These are phyloP conservation scores for Neurospora tetraspora DNA, from an alignment of 495 filamentous ascomycete species.

Conservation along the genomic window DNA sequence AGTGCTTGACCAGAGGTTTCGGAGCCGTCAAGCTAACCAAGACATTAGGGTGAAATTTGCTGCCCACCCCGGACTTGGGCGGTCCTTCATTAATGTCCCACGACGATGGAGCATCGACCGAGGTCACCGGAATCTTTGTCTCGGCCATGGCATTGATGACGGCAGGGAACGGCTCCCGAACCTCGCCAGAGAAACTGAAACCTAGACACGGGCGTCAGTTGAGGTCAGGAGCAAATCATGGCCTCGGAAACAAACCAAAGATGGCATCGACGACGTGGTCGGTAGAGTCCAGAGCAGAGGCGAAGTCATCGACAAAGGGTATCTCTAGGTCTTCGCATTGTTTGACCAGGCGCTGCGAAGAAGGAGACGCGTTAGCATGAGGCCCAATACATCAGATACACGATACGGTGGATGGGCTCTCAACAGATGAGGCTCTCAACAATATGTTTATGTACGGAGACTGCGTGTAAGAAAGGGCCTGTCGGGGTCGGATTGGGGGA, in stretches of 20 bases:
- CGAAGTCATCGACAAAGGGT: constrained; percentile 78
- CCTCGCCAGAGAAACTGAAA: constrained; percentile 87
- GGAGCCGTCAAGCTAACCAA: constrained; percentile 88
- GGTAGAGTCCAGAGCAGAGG: constrained; percentile 48
- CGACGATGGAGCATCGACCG: constrained; percentile 84
- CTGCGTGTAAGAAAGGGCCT: not conserved
- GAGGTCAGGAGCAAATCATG: not conserved
- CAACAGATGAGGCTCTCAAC: not conserved
- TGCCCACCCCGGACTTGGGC: constrained; percentile 65
- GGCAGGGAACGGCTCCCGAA: constrained; percentile 78
- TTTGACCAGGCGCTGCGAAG: constrained; percentile 58
- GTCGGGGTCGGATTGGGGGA: not conserved
- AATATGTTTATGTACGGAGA: not conserved
- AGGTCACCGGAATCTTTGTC: constrained; percentile 65
- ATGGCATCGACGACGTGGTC: constrained; percentile 88
- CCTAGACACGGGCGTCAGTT: constrained; percentile 32
- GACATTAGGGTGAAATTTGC: constrained; percentile 64
- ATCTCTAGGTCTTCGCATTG: constrained; percentile 76
- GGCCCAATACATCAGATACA: not conserved
- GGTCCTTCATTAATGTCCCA: constrained; percentile 90
- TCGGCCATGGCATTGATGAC: constrained; percentile 69
- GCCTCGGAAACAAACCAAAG: constrained; percentile 51
- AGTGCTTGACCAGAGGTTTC: constrained; percentile 82
- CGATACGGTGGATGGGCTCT: not conserved
- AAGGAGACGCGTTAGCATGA: constrained; percentile 13